A percentile compares a stretch with the other conserved stretches of the same genome.
Evolutionary conservation across 2,329 filamentous ascomycete genomes (phyloP).

Genomic region (Cladorrhinum sp.): DNA sequence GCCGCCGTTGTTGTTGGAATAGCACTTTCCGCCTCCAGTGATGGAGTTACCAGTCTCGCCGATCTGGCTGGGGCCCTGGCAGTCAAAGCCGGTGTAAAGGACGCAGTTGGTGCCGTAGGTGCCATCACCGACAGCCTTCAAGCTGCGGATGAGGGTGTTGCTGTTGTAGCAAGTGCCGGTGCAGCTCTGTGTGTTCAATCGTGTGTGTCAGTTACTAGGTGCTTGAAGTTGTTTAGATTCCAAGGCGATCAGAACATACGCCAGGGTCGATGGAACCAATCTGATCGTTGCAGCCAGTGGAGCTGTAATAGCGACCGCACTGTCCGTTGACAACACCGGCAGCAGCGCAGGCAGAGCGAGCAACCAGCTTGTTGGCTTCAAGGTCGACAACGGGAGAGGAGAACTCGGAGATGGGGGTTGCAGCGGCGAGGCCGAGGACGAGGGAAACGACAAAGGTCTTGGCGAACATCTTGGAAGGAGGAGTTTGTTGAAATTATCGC

Average conservation of each 20-base stretch:
- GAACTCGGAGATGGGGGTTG: not conserved
- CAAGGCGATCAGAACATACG: constrained; percentile 5
- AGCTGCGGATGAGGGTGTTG: constrained; percentile 4
- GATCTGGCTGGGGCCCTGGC: constrained; percentile 3
- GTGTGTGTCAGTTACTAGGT: not conserved
- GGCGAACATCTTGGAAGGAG: not conserved
- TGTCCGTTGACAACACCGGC: constrained; percentile 14
- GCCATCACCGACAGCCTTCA: constrained; percentile 5
- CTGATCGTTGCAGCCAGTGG: constrained; percentile 8
- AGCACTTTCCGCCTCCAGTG: constrained; percentile 10
- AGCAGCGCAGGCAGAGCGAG: constrained; percentile 8
- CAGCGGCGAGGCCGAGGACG: not conserved
- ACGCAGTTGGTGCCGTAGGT: constrained; percentile 8
- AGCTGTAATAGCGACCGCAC: constrained; percentile 15
- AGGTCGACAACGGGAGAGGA: constrained; percentile 5
- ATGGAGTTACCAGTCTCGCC: constrained; percentile 12
- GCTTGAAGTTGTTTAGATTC: too few species aligned
- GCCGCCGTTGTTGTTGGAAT: constrained; percentile 6
- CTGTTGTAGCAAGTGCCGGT: constrained; percentile 2
- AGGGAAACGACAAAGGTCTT: not conserved
- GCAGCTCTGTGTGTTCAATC: constrained; percentile 2
- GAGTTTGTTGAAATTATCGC: not conserved
- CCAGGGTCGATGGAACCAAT: constrained; percentile 8
- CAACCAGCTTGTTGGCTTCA: constrained; percentile 6
- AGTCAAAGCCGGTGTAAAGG: constrained; percentile 17